Evolutionary conservation across 352 stramenopile species (phyloP), one percentile per base, ranked within the genome.

Genomic region (Peronosclerospora sorghi): DNA sequence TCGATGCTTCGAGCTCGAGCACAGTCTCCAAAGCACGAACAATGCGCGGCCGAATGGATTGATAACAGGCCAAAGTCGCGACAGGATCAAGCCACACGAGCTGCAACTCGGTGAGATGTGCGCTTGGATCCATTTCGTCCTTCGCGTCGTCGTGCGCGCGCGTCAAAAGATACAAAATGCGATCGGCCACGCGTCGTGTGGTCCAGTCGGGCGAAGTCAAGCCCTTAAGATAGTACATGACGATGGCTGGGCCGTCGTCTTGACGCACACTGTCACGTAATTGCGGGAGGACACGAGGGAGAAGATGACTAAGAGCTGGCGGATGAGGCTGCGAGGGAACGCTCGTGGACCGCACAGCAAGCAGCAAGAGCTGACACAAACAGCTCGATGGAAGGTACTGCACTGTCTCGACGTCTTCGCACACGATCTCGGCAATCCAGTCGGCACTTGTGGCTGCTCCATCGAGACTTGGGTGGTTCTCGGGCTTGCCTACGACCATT

Each of bases 381-480:
- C 77, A 93, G 1, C 68, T 62, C 26, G 81, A 68, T 3, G 80
- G 80, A 0, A 93, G 61, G 34, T 93, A 90, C 47, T 86, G 66
- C 10, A 89, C 60, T 0, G 80, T 93, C 7, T 84, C 62, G 19
- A 83, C 73, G 44, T 93, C 80, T 44, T 88, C 80, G 32, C 80
- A 90, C 2, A 93, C 80, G 37, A 93, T 88, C 26, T 93, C 80
- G 10, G 75, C 77, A 45, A 93, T 93, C 80, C 80, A 93, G 73
- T 65, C 88, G 6, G 68, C 61, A 28, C 60, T 74, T 28, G 21
- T 26, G 4, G 21, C 21, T 3, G n/a, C n/a, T 60, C 55, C 15
- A 41, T 46, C 27, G 49, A 48, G n/a, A n/a, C 21, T 6, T 26
- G 21, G 21, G 6, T 26, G 21, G 4, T 26, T 26, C n/a, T n/a